Evolutionary conservation across 768 basidiomycete species (phyloP).

Genomic region (Gloeopeniophorella convolvens): DNA sequence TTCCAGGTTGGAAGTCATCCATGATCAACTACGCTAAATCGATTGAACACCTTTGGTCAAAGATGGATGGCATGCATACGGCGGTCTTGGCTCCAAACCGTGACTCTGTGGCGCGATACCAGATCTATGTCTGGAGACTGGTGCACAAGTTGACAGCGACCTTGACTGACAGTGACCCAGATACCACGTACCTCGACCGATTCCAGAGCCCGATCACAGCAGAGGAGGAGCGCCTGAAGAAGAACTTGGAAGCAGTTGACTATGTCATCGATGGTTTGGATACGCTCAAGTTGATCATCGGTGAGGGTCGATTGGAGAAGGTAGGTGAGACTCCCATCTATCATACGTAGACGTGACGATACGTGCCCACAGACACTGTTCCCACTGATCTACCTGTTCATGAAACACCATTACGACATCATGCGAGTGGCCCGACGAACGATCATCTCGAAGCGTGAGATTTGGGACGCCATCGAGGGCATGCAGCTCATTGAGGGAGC

Average conservation of each 20-base stretch:
- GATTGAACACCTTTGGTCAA: slow-evolving; percentile 10
- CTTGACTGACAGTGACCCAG: neutral
- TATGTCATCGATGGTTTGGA: slow-evolving; percentile 28
- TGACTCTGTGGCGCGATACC: neutral
- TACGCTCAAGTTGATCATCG: slow-evolving; percentile 25
- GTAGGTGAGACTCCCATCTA: too few relatives aligned
- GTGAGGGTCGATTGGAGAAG: slow-evolving; percentile 26
- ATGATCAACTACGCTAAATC: slow-evolving; percentile 12
- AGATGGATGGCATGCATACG: slow-evolving; percentile 9
- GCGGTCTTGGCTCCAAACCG: slow-evolving; percentile 10
- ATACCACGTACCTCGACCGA: neutral
- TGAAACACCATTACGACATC: slow-evolving; percentile 21
- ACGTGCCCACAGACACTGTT: slow-evolving; percentile 14
- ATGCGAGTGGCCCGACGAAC: slow-evolving; percentile 10
- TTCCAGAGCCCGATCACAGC: slow-evolving; percentile 22
- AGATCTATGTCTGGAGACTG: neutral
- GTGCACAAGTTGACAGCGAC: slow-evolving; percentile 3
- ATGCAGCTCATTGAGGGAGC: neutral
- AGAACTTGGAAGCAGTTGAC: slow-evolving; percentile 23
- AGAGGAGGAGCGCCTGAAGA: slow-evolving; percentile 24
- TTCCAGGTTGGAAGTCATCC: slow-evolving; percentile 6
- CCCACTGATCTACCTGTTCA: slow-evolving; percentile 15
- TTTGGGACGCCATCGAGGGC: neutral
- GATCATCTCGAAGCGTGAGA: slow-evolving; percentile 2
- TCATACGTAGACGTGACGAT: too few relatives aligned